phyloP scores from a whole-genome alignment of 108 stramenopile genomes.

The Cyclotella cryptica region DNA sequence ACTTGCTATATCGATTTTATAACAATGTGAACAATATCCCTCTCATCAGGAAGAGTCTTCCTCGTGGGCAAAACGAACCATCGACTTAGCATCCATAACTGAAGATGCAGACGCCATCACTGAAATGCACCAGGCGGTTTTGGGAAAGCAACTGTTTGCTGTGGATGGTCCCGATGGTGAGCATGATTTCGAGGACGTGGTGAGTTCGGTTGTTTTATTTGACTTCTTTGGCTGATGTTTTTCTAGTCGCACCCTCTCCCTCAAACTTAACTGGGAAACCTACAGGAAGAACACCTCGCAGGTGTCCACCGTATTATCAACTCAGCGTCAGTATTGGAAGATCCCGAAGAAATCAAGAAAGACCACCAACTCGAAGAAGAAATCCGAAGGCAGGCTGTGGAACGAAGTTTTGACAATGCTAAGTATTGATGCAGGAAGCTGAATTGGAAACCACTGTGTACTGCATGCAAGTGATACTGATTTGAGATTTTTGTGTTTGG shows the following conservation, averaged over 20 bases:
- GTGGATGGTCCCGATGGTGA: constrained; percentile 52
- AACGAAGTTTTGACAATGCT: no score
- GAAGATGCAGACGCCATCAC: constrained; percentile 38
- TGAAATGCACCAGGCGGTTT: constrained; percentile 39
- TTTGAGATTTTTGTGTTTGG: no score
- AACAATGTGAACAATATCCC: no score
- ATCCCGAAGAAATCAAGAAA: constrained; percentile 29
- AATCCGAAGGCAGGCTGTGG: constrained; percentile 10
- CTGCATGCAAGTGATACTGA: no score
- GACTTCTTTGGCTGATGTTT: background rate
- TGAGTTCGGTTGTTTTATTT: constrained; percentile 3
- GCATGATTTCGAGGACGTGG: constrained; percentile 52
- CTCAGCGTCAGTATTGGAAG: constrained; percentile 28
- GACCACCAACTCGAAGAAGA: constrained; percentile 36
- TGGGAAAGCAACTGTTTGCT: constrained; percentile 32
- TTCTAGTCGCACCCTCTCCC: background rate
- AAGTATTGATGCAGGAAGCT: no score
- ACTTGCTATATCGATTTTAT: no score
- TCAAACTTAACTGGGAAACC: background rate
- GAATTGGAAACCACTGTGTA: no score
- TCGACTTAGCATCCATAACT: constrained; percentile 35
- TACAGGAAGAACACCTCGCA: constrained; percentile 36
- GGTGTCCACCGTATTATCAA: constrained; percentile 33
- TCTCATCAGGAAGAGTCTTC: constrained; percentile 26
- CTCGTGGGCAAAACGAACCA: constrained; percentile 25